A percentile compares a stretch with the other conserved stretches of the same genome.
These are phyloP conservation scores for Exobasidium rhododendri DNA, from an alignment of 1,284 basidiomycete genomes.

Conservation along the genomic window DNA sequence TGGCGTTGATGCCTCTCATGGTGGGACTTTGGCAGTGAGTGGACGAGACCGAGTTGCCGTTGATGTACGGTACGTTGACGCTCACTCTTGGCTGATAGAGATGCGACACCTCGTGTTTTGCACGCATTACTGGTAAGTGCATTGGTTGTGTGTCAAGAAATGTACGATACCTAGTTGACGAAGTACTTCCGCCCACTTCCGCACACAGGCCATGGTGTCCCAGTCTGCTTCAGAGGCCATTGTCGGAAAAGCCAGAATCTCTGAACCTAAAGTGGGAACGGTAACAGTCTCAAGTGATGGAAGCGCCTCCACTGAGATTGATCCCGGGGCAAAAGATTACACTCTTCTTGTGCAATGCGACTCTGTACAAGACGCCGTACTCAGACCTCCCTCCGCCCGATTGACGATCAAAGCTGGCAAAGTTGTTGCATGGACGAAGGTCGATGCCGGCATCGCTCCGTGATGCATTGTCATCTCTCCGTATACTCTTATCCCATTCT, in stretches of 20 bases:
- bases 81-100: not conserved
- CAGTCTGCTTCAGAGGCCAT: slow-evolving; percentile 6
- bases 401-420: slow-evolving; percentile 18
- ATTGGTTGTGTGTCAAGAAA: not conserved
- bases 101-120: slow-evolving; percentile 18
- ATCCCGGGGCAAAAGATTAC: slow-evolving; percentile 9
- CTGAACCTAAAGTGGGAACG: not conserved
- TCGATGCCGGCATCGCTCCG: slow-evolving; percentile 1
- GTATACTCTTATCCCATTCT: too few species aligned
- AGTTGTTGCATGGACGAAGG: slow-evolving; percentile 7
- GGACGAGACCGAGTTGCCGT: too few species aligned
- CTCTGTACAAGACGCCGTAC: slow-evolving; percentile 16
- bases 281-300: slow-evolving; percentile 5
- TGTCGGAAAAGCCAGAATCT: not conserved
- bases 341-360: slow-evolving; percentile 12
- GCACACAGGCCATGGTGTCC: slow-evolving; percentile 9
- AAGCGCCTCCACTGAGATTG: not conserved
- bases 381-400: slow-evolving; percentile 16
- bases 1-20: slow-evolving; percentile 25
- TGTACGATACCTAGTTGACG: not conserved
- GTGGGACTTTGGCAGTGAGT: slow-evolving; percentile 27
- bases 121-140: slow-evolving; percentile 15
- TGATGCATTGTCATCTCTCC: not conserved
- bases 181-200: too few species aligned
- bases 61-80: too few species aligned